Evolutionary conservation across 768 basidiomycete genomes (phyloP).

Genomic region (Tephrocybe sp.): DNA sequence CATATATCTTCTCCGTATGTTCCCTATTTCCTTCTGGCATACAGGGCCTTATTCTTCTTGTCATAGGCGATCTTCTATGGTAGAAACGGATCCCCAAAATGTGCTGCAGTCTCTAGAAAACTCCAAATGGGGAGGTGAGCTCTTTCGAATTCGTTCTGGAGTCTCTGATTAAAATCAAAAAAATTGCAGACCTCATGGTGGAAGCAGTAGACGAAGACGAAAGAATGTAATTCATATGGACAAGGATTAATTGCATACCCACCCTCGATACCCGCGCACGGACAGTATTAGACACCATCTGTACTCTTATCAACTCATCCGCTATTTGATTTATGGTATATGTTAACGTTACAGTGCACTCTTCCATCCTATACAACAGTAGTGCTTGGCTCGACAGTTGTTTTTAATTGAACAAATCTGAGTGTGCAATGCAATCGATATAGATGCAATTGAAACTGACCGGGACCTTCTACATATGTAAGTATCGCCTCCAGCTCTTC

Average conservation of each 20-base stretch:
- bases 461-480: no score
- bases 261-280: constrained; percentile 7
- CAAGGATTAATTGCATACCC: constrained; percentile 12
- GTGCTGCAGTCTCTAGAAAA: constrained; percentile 58
- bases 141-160: constrained; percentile 1
- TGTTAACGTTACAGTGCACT: not conserved
- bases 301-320: constrained; percentile 12
- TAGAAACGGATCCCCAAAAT: constrained; percentile 43
- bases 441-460: no score
- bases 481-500: no score
- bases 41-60: constrained; percentile 6
- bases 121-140: constrained; percentile 72
- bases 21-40: not conserved
- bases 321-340: not conserved
- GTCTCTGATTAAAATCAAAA: constrained; percentile 12
- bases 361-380: no score
- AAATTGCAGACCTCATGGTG: constrained; percentile 33
- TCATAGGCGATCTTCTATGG: constrained; percentile 36
- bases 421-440: no score
- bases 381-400: no score
- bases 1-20: constrained; percentile 44
- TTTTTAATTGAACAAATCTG: no score
- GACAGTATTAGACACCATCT: constrained; percentile 17
- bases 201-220: constrained; percentile 45
- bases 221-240: constrained; percentile 19